phyloP scores from a whole-genome alignment of 768 basidiomycete species.

The Mrakia hoshinonis region DNA sequence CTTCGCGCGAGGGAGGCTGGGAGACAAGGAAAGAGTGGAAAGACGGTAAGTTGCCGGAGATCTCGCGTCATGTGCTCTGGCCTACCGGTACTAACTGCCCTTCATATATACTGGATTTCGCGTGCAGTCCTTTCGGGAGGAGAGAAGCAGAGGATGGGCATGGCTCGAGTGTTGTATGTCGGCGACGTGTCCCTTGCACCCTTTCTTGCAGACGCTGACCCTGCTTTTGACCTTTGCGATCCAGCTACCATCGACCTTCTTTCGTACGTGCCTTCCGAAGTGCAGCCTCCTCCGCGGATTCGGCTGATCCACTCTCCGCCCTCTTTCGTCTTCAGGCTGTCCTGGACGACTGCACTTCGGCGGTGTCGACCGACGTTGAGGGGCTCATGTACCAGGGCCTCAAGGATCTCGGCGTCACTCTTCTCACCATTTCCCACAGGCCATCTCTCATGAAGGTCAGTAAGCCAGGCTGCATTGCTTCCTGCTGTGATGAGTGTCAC shows the following conservation, averaged over 20 bases:
- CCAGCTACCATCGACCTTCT: slow-evolving; percentile 37
- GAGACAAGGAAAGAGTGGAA: slow-evolving; percentile 80
- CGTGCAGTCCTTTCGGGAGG: slow-evolving; percentile 54
- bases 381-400: slow-evolving; percentile 91
- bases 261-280: slow-evolving; percentile 27
- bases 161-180: slow-evolving; percentile 82
- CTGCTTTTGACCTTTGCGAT: neutral
- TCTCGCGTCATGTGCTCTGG: too few species aligned
- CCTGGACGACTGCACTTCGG: slow-evolving; percentile 76
- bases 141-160: slow-evolving; percentile 90
- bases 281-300: too few species aligned
- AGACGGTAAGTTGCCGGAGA: slow-evolving; percentile 18
- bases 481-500: neutral
- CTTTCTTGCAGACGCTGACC: too few species aligned
- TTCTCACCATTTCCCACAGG: slow-evolving; percentile 71
- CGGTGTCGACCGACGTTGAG: slow-evolving; percentile 92
- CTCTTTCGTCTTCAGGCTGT: slow-evolving; percentile 26
- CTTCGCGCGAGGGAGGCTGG: slow-evolving; percentile 82
- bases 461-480: too few species aligned
- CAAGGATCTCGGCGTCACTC: slow-evolving; percentile 76
- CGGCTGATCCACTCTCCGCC: too few species aligned
- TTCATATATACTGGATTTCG: too few species aligned
- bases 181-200: too few species aligned
- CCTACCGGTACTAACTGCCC: too few species aligned
- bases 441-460: slow-evolving; percentile 34